These are phyloP conservation scores for Boletus sp. DNA, from an alignment of 1,284 basidiomycete genomes.

Conservation along the genomic window DNA sequence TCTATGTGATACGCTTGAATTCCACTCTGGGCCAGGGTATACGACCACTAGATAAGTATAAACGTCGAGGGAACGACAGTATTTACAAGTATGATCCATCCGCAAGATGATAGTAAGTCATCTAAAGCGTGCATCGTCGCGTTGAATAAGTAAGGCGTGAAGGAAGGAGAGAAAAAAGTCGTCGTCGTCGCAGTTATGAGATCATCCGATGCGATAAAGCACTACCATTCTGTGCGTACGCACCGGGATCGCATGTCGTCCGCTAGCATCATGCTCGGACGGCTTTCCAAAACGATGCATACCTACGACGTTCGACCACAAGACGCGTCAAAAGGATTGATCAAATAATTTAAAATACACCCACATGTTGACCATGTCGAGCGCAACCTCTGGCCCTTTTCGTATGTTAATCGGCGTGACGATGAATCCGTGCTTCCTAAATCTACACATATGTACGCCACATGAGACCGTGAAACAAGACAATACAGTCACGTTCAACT, in stretches of 20 bases:
- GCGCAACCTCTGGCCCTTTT: constrained; percentile 41
- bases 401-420: constrained; percentile 44
- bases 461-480: background rate
- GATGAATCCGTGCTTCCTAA: constrained; percentile 45
- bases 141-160: too few relatives aligned
- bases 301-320: constrained; percentile 18
- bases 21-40: background rate
- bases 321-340: background rate
- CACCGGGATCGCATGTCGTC: background rate
- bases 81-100: background rate
- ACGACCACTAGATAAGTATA: too few relatives aligned
- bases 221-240: background rate
- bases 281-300: constrained; percentile 34
- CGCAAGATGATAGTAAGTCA: background rate
- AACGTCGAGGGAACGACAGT: too few relatives aligned
- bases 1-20: background rate
- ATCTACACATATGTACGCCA: constrained; percentile 23
- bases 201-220: background rate
- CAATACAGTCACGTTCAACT: constrained; percentile 15
- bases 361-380: constrained; percentile 67
- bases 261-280: constrained; percentile 19
- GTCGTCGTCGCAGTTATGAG: background rate
- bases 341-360: constrained; percentile 14
- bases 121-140: too few relatives aligned
- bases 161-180: background rate